phyloP scores from a whole-genome alignment of 176 grass and related monocot species.

The Pharus latifolius region DNA sequence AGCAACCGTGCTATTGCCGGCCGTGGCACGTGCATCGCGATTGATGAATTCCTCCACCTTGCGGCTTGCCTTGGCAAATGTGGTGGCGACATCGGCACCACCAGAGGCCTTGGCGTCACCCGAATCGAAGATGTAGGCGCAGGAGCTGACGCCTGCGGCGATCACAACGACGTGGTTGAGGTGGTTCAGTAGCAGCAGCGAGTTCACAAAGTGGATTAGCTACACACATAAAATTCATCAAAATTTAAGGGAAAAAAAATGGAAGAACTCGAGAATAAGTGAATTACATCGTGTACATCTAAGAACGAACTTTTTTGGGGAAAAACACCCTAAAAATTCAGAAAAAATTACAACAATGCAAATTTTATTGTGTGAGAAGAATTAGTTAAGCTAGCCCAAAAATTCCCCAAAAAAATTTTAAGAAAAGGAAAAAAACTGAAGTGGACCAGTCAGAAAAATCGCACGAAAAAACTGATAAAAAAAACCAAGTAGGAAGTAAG shows the following conservation, averaged over 20 bases:
- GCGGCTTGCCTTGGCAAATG: constrained; percentile 40
- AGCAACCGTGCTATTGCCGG: constrained; percentile 2
- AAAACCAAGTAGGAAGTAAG: not conserved
- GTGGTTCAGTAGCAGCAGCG: constrained; percentile 72
- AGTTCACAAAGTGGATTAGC: constrained; percentile 86
- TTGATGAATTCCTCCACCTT: constrained; percentile 60
- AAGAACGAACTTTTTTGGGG: not conserved
- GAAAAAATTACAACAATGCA: too few species aligned
- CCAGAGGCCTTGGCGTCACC: constrained; percentile 12
- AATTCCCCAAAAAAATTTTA: too few species aligned
- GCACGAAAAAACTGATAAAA: too few species aligned
- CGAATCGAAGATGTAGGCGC: constrained; percentile 74
- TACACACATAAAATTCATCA: not conserved
- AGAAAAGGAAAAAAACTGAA: too few species aligned
- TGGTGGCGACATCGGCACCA: constrained; percentile 16
- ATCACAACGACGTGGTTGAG: constrained; percentile 76
- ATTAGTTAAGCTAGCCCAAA: too few species aligned
- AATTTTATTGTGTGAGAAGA: too few species aligned
- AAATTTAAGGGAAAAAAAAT: not conserved
- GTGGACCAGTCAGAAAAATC: too few species aligned
- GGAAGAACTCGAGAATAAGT: not conserved
- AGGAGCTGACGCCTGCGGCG: constrained; percentile 59
- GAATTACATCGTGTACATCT: not conserved
- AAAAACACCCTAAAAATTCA: not conserved
- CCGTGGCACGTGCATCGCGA: constrained; percentile 36